Percentiles rank a stretch among this genome's conserved stretches.
These are phyloP conservation scores for Sclerotinia minor DNA, from an alignment of 2,329 filamentous ascomycete species.

Conservation along the genomic window DNA sequence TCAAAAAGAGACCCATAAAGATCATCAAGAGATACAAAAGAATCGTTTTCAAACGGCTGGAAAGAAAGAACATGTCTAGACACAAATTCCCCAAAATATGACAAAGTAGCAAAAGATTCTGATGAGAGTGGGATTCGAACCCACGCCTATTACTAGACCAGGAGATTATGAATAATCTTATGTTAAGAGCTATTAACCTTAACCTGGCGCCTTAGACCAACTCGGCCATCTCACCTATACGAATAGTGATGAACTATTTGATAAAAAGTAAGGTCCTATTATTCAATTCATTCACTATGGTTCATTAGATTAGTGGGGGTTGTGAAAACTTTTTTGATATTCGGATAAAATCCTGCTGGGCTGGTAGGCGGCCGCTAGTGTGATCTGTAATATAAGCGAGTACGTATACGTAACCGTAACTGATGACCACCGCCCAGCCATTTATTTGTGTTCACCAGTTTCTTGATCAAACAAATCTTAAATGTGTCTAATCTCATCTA, in stretches of 20 bases:
- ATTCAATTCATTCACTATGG: fast-evolving
- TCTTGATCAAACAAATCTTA: not conserved
- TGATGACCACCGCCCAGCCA: not conserved
- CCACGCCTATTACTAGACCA: constrained; percentile 38
- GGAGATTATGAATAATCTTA: not conserved
- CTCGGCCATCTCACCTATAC: constrained; percentile 19
- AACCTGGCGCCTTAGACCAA: constrained; percentile 25
- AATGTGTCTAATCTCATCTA: not conserved
- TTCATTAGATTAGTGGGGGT: fast-evolving
- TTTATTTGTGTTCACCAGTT: not conserved
- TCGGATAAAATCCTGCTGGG: not conserved
- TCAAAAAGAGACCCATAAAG: not conserved
- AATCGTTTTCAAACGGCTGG: too few relatives aligned
- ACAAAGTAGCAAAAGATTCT: not conserved
- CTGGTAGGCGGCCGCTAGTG: not conserved
- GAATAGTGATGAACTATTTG: not conserved
- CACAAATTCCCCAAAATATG: not conserved
- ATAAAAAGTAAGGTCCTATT: fast-evolving
- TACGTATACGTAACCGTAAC: too few relatives aligned
- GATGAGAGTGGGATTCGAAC: constrained; percentile 46
- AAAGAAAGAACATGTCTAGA: too few relatives aligned
- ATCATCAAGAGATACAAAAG: not conserved
- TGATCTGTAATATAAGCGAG: not conserved
- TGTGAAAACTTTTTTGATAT: not conserved
- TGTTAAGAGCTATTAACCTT: not conserved